These are phyloP conservation scores for Fraxinus excelsior DNA, from an alignment of 257 asterid species.

Conservation along the genomic window DNA sequence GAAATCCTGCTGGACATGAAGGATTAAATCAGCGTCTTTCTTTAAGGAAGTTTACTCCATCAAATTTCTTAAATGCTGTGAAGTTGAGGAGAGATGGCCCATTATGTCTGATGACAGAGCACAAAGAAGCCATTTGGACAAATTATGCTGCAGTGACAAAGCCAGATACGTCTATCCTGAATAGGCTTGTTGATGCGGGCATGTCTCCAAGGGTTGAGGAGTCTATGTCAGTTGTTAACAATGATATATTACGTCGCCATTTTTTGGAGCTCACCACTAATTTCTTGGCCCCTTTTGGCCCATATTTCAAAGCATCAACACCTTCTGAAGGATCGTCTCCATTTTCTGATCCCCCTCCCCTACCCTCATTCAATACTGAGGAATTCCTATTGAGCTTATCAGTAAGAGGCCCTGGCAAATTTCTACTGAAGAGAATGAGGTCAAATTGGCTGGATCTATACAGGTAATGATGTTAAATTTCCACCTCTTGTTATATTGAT, in stretches of 20 bases:
- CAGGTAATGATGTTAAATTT: slow-evolving; percentile 54
- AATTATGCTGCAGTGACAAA: slow-evolving; percentile 77
- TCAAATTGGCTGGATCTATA: slow-evolving; percentile 96
- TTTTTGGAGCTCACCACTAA: slow-evolving; percentile 96
- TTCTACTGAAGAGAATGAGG: slow-evolving; percentile 80
- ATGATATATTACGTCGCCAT: slow-evolving; percentile 96
- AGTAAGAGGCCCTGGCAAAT: slow-evolving; percentile 94
- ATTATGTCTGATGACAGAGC: slow-evolving; percentile 89
- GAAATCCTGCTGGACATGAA: slow-evolving; percentile 55
- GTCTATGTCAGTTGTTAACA: slow-evolving; percentile 98
- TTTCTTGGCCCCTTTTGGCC: slow-evolving; percentile 98
- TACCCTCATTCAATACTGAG: slow-evolving; percentile 74
- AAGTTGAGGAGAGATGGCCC: slow-evolving; percentile 96
- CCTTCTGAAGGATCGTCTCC: slow-evolving; percentile 96
- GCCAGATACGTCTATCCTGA: slow-evolving; percentile 92
- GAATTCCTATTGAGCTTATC: slow-evolving; percentile 72
- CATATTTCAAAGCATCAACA: slow-evolving; percentile 78
- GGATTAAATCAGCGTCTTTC: slow-evolving; percentile 54
- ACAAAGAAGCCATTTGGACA: slow-evolving; percentile 91
- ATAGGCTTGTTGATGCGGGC: slow-evolving; percentile 98
- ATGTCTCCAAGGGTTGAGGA: slow-evolving; percentile 98
- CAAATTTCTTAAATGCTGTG: slow-evolving; percentile 82
- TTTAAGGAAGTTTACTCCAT: slow-evolving; percentile 74
- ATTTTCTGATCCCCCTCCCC: slow-evolving; percentile 86
- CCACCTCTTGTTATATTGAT: slow-evolving; percentile 4